Base-by-base conservation (phyloP, 495 filamentous ascomycete species). In the Pyrenula aspistea region DNA sequence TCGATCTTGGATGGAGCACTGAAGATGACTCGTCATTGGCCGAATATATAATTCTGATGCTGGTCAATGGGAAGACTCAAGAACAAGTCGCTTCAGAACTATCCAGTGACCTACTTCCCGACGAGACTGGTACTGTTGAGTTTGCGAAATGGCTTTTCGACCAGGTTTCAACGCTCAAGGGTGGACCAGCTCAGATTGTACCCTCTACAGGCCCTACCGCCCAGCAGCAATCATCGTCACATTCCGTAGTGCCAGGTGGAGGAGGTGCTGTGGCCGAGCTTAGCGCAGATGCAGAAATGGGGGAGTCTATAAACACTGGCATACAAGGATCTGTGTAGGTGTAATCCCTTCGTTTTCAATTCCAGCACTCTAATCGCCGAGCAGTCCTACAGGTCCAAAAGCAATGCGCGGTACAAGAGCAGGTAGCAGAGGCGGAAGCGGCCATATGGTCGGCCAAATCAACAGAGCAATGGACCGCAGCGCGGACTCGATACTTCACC, bases 11-110 rank as follows among this genome's bases (percentile, higher is more conserved):
- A 56, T 96, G 92, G 93, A 87, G 82, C 49, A 82, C 84, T 50
- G 87, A 85, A 49, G 88, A 91, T 65, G 92, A 89, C 63, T 83
- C 86, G 15, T 87, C 90, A 12, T 77, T 98, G 57, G 85, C 89
- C 49, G 93, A 98, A 71, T 98, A 96, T 68, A 92, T 98, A 59
- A 86, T 96, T 51, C 78, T 96, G 55, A 97, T 96, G 92, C 79
- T 98, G 24, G 88, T 86, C 57, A 96, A 96, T 68, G 88, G 91
- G 57, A 96, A 95, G 71, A 88, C 85, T 4, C 84, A 93, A 65
- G 82, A 89, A 50, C 85, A 95, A 63, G 90, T 97, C 60, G 88
- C 91, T 2, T 80, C 82, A 24, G 93, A 98, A 66, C 83, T 97
- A 12, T 85, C 90, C 10, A 88, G 86, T 57, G 94, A 98, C 62